A percentile compares a stretch with the other conserved stretches of the same genome.
phyloP scores from a whole-genome alignment of 805 yeast genomes.

The Torulaspora delbrueckii region DNA sequence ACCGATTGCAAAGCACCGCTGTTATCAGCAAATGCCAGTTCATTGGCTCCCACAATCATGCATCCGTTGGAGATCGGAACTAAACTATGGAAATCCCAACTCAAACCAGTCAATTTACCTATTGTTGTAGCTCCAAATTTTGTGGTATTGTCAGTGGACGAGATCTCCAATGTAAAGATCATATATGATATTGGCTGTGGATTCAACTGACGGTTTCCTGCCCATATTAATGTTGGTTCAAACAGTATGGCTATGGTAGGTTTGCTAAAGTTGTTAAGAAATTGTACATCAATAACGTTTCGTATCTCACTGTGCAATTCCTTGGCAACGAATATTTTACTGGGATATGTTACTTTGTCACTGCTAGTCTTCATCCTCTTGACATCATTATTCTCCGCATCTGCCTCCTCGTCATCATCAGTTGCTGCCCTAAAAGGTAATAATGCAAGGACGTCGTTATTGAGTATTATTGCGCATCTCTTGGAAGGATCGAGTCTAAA shows the following conservation, averaged over 20 bases:
- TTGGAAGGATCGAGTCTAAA: conserved; percentile 60
- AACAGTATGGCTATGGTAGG: conserved; percentile 74
- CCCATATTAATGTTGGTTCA: conserved; percentile 64
- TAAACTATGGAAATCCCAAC: conserved; percentile 66
- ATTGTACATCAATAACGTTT: conserved; percentile 66
- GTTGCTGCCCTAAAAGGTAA: conserved; percentile 54
- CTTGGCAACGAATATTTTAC: conserved; percentile 55
- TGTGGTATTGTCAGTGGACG: conserved; percentile 21
- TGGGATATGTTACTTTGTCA: conserved; percentile 28
- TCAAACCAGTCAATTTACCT: conserved; percentile 57
- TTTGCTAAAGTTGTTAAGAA: conserved; percentile 67
- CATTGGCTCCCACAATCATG: conserved; percentile 67
- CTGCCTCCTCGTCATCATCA: conserved; percentile 39
- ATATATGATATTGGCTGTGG: conserved; percentile 23
- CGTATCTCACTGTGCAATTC: conserved; percentile 52
- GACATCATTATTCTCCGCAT: conserved; percentile 32
- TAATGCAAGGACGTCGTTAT: conserved; percentile 65
- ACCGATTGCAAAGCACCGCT: conserved; percentile 42
- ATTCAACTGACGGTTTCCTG: conserved; percentile 44
- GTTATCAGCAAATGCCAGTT: conserved; percentile 71
- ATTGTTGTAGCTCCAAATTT: conserved; percentile 54
- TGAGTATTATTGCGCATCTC: conserved; percentile 52
- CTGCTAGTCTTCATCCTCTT: conserved; percentile 18
- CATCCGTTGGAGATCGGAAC: conserved; percentile 64
- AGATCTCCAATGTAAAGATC: conserved; percentile 51